Percentiles rank a stretch among this genome's conserved stretches.
phyloP scores from a whole-genome alignment of 371 early-diverging fungal genomes.

The Chytridiales sp. region DNA sequence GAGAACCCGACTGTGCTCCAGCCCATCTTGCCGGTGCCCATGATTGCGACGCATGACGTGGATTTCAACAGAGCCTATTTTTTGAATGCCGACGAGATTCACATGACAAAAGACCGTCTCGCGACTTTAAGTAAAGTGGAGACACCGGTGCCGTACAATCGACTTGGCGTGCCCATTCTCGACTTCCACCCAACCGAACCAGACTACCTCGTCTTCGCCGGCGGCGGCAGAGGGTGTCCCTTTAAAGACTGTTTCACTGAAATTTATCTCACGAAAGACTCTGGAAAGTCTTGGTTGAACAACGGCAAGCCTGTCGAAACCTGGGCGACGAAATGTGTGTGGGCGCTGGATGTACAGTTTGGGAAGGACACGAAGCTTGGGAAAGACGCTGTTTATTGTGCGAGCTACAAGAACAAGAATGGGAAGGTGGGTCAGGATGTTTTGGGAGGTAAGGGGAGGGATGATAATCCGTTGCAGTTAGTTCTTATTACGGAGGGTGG shows the following conservation, averaged over 20 bases:
- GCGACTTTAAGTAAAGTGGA: conserved; percentile 50
- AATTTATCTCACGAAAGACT: conserved; percentile 69
- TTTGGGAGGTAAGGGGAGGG: conserved; percentile 24
- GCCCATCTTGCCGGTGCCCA: conserved; percentile 19
- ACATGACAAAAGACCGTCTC: conserved; percentile 46
- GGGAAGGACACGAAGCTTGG: conserved; percentile 19
- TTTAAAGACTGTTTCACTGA: conserved; percentile 62
- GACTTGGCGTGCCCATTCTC: conserved; percentile 56
- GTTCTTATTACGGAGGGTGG: conserved; percentile 34
- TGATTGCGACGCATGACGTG: conserved; percentile 41
- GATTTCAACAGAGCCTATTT: conserved; percentile 57
- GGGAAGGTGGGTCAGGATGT: conserved; percentile 34
- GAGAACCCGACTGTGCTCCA: conserved; percentile 5
- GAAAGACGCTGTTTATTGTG: conserved; percentile 47
- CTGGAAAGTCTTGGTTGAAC: conserved; percentile 64
- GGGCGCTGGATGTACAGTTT: conserved; percentile 69
- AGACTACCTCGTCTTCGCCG: conserved; percentile 79
- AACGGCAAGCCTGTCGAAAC: conserved; percentile 61
- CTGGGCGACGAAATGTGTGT: conserved; percentile 75
- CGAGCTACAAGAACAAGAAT: conserved; percentile 43
- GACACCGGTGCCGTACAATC: conserved; percentile 64
- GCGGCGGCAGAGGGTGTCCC: conserved; percentile 43
- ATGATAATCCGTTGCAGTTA: conserved; percentile 47
- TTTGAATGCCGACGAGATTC: conserved; percentile 57
- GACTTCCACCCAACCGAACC: conserved; percentile 80